A percentile compares a stretch with the other conserved stretches of the same genome.
These are phyloP conservation scores for Chrysophaeum taylorii DNA, from an alignment of 352 stramenopile genomes.

Conservation along the genomic window DNA sequence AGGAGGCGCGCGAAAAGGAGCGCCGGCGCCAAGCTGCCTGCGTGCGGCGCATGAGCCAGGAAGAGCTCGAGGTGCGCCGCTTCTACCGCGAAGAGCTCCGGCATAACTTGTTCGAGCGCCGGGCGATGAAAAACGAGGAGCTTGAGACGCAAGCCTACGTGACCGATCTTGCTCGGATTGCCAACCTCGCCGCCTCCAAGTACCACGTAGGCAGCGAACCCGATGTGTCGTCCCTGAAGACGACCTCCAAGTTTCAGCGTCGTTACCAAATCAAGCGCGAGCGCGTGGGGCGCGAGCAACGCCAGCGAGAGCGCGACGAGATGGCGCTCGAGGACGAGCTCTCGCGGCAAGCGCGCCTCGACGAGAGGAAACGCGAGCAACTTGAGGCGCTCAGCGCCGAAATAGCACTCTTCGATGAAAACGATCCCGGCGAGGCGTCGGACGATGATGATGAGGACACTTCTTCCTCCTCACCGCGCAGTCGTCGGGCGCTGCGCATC, in stretches of 20 bases:
- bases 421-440: not conserved
- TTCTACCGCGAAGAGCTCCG: constrained; percentile 26
- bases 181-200: constrained; percentile 15
- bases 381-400: constrained; percentile 15
- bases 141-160: constrained; percentile 23
- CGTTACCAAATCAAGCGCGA: constrained; percentile 20
- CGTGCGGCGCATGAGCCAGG: constrained; percentile 2
- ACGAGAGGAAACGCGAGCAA: constrained; percentile 17
- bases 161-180: constrained; percentile 17
- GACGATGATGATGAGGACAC: constrained; percentile 17
- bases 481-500: constrained; percentile 11
- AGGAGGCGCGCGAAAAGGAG: constrained; percentile 22
- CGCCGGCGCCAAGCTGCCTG: constrained; percentile 13
- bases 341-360: constrained; percentile 5
- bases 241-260: constrained; percentile 17
- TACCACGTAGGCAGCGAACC: constrained; percentile 21
- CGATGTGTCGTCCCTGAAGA: not conserved
- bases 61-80: constrained; percentile 9
- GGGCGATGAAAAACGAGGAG: constrained; percentile 20
- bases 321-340: constrained; percentile 27
- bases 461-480: too few relatives aligned
- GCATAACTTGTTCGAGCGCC: constrained; percentile 19
- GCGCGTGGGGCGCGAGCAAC: not conserved
- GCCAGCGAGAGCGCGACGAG: constrained; percentile 18
- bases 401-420: constrained; percentile 16